phyloP scores from a whole-genome alignment of 495 filamentous ascomycete species.

The Platismatia glauca region DNA sequence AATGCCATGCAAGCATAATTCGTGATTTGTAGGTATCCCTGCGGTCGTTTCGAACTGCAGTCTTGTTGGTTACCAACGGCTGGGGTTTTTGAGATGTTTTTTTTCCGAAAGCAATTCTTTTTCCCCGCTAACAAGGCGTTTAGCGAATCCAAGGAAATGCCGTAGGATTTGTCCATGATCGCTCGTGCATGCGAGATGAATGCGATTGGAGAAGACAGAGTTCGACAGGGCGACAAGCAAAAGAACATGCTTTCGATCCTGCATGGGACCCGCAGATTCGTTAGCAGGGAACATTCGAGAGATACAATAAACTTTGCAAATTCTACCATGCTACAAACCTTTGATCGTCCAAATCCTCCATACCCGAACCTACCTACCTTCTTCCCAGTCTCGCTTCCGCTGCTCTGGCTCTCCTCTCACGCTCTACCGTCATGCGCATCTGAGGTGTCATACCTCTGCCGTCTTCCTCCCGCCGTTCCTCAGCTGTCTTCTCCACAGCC shows the following conservation, averaged over 20 bases:
- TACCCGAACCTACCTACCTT: slow-evolving; percentile 31
- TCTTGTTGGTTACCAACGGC: not conserved
- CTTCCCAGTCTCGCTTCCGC: slow-evolving; percentile 76
- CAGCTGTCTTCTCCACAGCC: slow-evolving; percentile 53
- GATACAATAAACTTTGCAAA: too few relatives aligned
- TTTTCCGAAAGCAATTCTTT: not conserved
- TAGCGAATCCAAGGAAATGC: not conserved
- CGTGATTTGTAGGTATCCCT: not conserved
- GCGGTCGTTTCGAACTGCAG: not conserved
- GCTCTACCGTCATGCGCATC: slow-evolving; percentile 69
- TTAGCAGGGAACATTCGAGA: not conserved
- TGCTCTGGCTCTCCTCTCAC: slow-evolving; percentile 72
- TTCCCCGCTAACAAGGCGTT: not conserved
- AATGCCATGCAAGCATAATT: not conserved
- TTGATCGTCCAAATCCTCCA: not conserved
- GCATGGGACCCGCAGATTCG: not conserved
- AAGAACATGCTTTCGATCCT: not conserved
- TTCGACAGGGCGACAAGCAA: not conserved
- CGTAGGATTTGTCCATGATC: not conserved
- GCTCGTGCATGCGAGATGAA: not conserved
- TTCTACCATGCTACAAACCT: too few relatives aligned
- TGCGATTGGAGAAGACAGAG: not conserved
- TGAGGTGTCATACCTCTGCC: slow-evolving; percentile 75
- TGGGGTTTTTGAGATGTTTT: not conserved
- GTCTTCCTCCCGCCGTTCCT: slow-evolving; percentile 74